These are phyloP conservation scores for Raffaelea ambrosiae DNA, from an alignment of 2,329 filamentous ascomycete genomes.

Conservation along the genomic window DNA sequence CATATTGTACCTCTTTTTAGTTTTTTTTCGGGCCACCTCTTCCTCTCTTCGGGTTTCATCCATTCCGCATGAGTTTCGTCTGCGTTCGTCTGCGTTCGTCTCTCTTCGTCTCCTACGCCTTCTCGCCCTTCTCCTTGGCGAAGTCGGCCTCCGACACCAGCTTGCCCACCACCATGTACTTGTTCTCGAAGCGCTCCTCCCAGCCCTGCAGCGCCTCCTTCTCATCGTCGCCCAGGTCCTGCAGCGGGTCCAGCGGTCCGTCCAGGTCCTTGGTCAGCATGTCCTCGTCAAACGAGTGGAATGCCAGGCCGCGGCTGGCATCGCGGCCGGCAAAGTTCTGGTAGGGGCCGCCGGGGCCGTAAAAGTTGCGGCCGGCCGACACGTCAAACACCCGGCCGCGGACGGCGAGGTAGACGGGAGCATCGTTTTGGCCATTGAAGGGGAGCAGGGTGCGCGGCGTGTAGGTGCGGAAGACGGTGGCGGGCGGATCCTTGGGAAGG, in stretches of 20 bases:
- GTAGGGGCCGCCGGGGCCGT: constrained; percentile 91
- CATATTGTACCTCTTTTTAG: no score
- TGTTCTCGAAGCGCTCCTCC: constrained; percentile 88
- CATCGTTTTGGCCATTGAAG: constrained; percentile 67
- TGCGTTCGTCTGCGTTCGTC: no score
- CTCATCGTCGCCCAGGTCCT: constrained; percentile 65
- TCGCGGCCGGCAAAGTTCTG: constrained; percentile 93
- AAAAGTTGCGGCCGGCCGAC: constrained; percentile 78
- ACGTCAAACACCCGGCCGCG: constrained; percentile 90
- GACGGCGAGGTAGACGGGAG: constrained; percentile 83
- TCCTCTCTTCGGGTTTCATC: no score
- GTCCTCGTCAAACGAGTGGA: constrained; percentile 85
- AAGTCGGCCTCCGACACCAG: constrained; percentile 52
- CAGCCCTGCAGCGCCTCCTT: constrained; percentile 78
- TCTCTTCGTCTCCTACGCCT: constrained; percentile 1
- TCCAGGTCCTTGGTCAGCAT: constrained; percentile 92
- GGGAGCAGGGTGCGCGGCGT: constrained; percentile 75
- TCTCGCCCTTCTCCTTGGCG: constrained; percentile 13
- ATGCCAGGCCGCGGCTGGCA: constrained; percentile 78
- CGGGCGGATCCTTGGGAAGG: constrained; percentile 44
- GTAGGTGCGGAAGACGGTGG: constrained; percentile 59
- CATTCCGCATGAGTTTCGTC: no score
- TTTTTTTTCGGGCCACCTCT: no score
- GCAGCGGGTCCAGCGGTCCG: constrained; percentile 69
- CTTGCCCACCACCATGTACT: constrained; percentile 91